Conservation (phyloP, 148 eudicot species). For the Nepenthes gracilis region DNA sequence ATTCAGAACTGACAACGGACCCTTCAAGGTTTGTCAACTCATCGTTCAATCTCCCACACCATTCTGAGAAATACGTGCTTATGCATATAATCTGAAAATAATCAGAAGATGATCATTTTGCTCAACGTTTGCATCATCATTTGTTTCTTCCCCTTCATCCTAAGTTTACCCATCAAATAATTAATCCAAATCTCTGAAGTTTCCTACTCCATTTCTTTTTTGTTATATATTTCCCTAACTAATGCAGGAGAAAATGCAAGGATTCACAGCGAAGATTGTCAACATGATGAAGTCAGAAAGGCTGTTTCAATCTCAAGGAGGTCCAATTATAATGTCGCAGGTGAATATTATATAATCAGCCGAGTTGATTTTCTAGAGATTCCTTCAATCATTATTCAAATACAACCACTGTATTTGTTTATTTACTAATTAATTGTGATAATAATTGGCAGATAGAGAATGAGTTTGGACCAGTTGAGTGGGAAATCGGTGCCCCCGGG, state of each 20-base stretch:
- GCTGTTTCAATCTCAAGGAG: slow-evolving; percentile 87
- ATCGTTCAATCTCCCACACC: too few species aligned
- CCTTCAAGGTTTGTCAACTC: slow-evolving; percentile 59
- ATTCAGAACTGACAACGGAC: slow-evolving; percentile 84
- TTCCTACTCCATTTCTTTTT: neutral
- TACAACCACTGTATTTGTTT: neutral
- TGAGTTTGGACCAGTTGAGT: slow-evolving; percentile 65
- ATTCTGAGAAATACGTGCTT: too few species aligned
- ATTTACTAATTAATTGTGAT: neutral
- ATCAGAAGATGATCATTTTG: too few species aligned
- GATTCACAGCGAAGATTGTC: slow-evolving; percentile 70
- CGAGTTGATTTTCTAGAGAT: neutral
- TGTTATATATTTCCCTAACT: neutral
- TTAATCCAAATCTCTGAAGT: neutral
- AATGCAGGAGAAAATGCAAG: slow-evolving; percentile 68
- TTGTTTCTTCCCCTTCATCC: neutral
- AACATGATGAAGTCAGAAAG: slow-evolving; percentile 72
- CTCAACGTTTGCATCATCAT: neutral
- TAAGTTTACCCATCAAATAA: neutral
- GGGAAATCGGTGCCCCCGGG: slow-evolving; percentile 74
- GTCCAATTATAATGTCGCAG: slow-evolving; percentile 91
- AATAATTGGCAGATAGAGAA: neutral
- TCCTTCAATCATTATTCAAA: too few species aligned
- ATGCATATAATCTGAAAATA: too few species aligned
- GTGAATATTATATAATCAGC: slow-evolving; percentile 13